phyloP scores from a whole-genome alignment of 108 stramenopile genomes.

The Cyclotella kingstonii region DNA sequence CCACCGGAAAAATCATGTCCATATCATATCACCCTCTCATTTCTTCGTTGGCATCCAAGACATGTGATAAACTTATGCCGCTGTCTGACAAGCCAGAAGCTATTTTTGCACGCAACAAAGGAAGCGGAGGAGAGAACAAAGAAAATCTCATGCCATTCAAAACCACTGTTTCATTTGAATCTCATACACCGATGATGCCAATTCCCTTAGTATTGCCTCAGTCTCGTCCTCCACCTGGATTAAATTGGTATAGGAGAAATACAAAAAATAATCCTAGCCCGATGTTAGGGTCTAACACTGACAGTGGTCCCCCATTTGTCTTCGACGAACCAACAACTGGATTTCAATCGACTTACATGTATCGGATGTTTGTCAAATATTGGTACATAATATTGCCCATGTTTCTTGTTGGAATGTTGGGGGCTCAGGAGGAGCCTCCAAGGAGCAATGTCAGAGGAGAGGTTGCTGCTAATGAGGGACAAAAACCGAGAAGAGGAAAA shows the following conservation, averaged over 20 bases:
- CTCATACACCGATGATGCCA: slow-evolving; percentile 71
- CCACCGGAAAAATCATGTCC: slow-evolving; percentile 50
- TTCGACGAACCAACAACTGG: slow-evolving; percentile 32
- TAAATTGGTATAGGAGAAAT: slow-evolving; percentile 52
- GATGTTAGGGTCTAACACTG: slow-evolving; percentile 6
- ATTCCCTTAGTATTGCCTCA: slow-evolving; percentile 56
- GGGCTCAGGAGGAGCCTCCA: slow-evolving; percentile 17
- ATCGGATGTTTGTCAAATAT: slow-evolving; percentile 37
- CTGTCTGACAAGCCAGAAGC: slow-evolving; percentile 32
- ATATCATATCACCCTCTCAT: slow-evolving; percentile 74
- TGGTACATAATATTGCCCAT: slow-evolving; percentile 84
- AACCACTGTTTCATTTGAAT: slow-evolving; percentile 56
- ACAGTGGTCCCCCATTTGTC: slow-evolving; percentile 23
- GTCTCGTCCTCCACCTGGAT: slow-evolving; percentile 67
- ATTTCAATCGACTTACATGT: slow-evolving; percentile 48
- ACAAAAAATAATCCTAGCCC: slow-evolving; percentile 40
- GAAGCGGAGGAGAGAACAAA: slow-evolving; percentile 9
- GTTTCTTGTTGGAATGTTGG: slow-evolving; percentile 50
- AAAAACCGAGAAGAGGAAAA: slow-evolving; percentile 4
- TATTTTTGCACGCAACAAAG: slow-evolving; percentile 36
- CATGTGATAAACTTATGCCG: slow-evolving; percentile 51
- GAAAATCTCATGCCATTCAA: slow-evolving; percentile 47
- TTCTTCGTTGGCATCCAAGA: slow-evolving; percentile 72
- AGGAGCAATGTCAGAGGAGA: slow-evolving; percentile 1
- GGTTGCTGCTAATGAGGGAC: slow-evolving; percentile 4